phyloP scores from a whole-genome alignment of 352 stramenopile genomes.

The Globisporangium apiculatum region DNA sequence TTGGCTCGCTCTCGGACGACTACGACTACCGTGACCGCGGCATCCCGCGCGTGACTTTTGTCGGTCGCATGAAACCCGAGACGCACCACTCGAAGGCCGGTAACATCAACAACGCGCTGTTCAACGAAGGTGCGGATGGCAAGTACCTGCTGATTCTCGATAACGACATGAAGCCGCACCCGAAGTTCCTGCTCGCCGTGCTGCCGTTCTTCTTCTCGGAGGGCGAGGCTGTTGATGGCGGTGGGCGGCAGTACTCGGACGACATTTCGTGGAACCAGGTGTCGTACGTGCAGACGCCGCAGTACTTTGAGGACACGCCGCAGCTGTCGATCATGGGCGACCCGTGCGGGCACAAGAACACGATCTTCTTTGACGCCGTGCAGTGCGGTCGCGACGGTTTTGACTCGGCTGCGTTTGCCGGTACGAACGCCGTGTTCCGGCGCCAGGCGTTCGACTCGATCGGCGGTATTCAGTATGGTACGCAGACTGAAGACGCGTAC shows the following conservation, averaged over 20 bases:
- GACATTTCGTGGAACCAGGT: slow-evolving; percentile 89
- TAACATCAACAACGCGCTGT: slow-evolving; percentile 90
- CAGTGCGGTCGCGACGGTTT: slow-evolving; percentile 85
- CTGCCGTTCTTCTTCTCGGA: slow-evolving; percentile 89
- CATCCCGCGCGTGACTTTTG: slow-evolving; percentile 79
- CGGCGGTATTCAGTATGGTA: slow-evolving; percentile 86
- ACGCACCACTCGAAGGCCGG: slow-evolving; percentile 88
- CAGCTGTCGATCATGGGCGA: slow-evolving; percentile 84
- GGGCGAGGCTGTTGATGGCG: slow-evolving; percentile 76
- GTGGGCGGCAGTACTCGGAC: slow-evolving; percentile 81
- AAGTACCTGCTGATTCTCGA: slow-evolving; percentile 89
- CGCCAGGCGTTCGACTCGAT: slow-evolving; percentile 86
- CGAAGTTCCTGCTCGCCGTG: slow-evolving; percentile 81
- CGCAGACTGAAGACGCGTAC: slow-evolving; percentile 87
- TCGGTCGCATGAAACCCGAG: slow-evolving; percentile 85
- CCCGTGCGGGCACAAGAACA: slow-evolving; percentile 86
- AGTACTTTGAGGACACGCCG: slow-evolving; percentile 87
- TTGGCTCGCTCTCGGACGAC: slow-evolving; percentile 83
- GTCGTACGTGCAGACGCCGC: slow-evolving; percentile 84
- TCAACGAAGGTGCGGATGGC: slow-evolving; percentile 85
- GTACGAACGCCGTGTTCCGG: slow-evolving; percentile 87
- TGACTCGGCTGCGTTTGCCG: slow-evolving; percentile 82
- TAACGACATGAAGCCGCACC: slow-evolving; percentile 91
- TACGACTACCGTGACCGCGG: slow-evolving; percentile 88
- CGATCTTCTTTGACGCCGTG: slow-evolving; percentile 88